A percentile compares a stretch with the other conserved stretches of the same genome.
Evolutionary conservation across 768 basidiomycete genomes (phyloP).

Genomic region (Tricholoma saponaceum): DNA sequence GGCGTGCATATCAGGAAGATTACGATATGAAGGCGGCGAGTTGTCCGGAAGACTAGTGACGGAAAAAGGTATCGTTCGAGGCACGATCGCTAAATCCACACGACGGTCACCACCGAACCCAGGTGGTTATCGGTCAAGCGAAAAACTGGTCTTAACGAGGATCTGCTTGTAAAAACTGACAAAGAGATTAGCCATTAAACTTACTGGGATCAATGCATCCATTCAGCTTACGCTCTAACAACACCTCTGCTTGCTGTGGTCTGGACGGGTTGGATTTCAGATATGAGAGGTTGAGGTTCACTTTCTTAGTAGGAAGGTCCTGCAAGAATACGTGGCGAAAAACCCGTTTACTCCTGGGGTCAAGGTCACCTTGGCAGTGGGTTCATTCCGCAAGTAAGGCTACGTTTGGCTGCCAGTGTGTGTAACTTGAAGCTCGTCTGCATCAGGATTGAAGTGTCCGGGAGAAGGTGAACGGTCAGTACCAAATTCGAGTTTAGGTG

Average conservation of each 20-base stretch:
- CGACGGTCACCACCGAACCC: background rate
- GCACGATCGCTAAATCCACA: background rate
- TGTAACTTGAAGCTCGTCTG: background rate
- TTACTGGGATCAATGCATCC: background rate
- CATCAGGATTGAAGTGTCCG: background rate
- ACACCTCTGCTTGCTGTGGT: background rate
- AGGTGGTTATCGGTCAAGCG: background rate
- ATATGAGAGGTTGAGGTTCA: background rate
- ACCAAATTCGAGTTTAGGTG: background rate
- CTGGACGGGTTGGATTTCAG: background rate
- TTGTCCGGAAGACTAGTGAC: background rate
- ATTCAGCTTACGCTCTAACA: background rate
- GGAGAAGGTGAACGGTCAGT: background rate
- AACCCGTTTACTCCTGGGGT: too few relatives aligned
- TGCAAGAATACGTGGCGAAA: background rate
- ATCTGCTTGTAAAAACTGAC: background rate
- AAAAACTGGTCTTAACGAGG: background rate
- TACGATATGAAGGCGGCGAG: background rate
- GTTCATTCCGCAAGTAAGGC: background rate
- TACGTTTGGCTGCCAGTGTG: background rate
- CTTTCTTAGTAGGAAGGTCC: background rate
- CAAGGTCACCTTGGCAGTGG: background rate
- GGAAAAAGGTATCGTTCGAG: background rate
- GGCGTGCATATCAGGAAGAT: background rate
- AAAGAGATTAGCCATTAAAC: background rate